These are phyloP conservation scores for Magnolia sinica DNA, from an alignment of 164 flowering plant species.

Conservation along the genomic window DNA sequence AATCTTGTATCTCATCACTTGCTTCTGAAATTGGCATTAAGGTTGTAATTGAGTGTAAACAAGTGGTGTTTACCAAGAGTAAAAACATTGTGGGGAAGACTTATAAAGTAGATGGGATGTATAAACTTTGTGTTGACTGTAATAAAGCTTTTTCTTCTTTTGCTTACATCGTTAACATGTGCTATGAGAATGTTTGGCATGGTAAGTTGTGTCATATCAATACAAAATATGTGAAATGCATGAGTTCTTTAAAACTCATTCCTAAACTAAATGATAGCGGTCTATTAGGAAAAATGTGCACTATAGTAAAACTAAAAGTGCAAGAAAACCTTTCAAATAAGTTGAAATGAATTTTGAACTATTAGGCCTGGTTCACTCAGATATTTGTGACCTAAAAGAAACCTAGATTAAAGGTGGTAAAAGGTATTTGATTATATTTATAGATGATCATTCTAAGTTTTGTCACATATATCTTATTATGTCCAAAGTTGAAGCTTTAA, in stretches of 20 bases:
- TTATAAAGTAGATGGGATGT: not conserved
- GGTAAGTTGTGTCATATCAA: constrained; percentile 13
- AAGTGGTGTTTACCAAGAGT: constrained; percentile 9
- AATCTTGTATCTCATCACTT: constrained; percentile 9
- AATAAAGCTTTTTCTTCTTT: constrained; percentile 5
- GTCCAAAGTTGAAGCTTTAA: constrained; percentile 6
- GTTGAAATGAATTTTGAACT: constrained; percentile 4
- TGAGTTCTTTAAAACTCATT: constrained; percentile 11
- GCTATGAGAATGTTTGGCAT: constrained; percentile 11
- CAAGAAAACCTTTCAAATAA: constrained; percentile 2
- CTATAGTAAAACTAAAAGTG: constrained; percentile 5
- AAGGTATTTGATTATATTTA: constrained; percentile 10
- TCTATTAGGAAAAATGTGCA: constrained; percentile 1
- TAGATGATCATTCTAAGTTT: constrained; percentile 10
- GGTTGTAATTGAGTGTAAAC: not conserved
- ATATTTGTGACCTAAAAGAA: constrained; percentile 16
- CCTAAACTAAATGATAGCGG: not conserved
- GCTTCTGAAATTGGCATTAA: constrained; percentile 7
- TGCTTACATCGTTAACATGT: not conserved
- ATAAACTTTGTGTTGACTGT: not conserved
- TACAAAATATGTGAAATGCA: not conserved
- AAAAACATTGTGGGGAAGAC: constrained; percentile 12
- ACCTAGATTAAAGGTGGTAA: constrained; percentile 8
- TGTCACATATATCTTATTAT: constrained; percentile 8
- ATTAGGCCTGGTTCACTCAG: constrained; percentile 2